Conservation (phyloP, 2,329 filamentous ascomycete species). For the Scedosporium aurantiacum region DNA sequence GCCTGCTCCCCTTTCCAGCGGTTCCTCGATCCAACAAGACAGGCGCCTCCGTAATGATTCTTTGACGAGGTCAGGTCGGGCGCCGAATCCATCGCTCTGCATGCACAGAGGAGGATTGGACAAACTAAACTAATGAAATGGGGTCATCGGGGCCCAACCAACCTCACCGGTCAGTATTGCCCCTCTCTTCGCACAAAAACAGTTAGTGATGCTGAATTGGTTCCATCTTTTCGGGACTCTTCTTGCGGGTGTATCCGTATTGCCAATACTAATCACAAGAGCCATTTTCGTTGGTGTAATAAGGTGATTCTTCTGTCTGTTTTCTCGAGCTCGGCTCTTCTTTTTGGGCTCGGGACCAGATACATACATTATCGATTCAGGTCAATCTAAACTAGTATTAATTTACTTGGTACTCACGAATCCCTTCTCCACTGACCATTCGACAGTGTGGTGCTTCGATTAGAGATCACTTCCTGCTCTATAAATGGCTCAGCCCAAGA, state of each 20-base stretch:
- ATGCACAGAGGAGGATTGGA: not conserved
- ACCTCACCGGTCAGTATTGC: not conserved
- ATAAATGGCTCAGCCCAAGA: too few species aligned
- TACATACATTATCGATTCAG: too few species aligned
- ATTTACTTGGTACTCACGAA: too few species aligned
- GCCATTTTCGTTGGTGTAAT: not conserved
- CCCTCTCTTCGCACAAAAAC: not conserved
- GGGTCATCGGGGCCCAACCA: not conserved
- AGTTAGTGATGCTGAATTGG: not conserved
- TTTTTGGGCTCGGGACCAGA: too few species aligned
- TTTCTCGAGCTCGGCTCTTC: too few species aligned
- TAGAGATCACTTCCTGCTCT: too few species aligned
- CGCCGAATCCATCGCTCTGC: not conserved
- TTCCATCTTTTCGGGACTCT: not conserved
- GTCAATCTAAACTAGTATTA: too few species aligned
- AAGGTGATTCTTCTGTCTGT: too few species aligned
- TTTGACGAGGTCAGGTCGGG: not conserved
- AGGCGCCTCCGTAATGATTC: not conserved
- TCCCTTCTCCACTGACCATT: too few species aligned
- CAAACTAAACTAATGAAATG: too few species aligned
- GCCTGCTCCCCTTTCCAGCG: too few species aligned
- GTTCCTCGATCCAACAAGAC: not conserved
- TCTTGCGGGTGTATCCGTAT: not conserved
- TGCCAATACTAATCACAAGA: not conserved
- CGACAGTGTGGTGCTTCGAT: too few species aligned